These are phyloP conservation scores for Carallia brachiata DNA, from an alignment of 345 rosid genomes.

Conservation along the genomic window DNA sequence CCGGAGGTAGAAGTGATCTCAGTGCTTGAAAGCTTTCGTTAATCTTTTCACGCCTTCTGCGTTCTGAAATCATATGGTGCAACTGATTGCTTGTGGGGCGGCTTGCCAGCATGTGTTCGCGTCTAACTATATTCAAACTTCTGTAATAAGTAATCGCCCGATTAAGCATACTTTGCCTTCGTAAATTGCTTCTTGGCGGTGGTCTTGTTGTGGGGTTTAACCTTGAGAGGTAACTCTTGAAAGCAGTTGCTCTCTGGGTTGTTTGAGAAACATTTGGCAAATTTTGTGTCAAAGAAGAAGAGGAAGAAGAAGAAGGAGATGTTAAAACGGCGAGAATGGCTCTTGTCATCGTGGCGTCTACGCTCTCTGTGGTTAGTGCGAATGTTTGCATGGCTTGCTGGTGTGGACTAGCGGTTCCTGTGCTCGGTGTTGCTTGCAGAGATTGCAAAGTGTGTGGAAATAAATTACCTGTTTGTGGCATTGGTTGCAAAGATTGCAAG, in stretches of 20 bases:
- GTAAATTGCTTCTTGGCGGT: constrained; percentile 9
- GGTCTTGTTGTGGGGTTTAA: constrained; percentile 8
- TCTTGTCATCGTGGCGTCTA: constrained; percentile 38
- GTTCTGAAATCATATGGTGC: constrained; percentile 87
- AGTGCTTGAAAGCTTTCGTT: constrained; percentile 75
- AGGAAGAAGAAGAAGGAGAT: constrained; percentile 34
- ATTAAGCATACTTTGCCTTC: constrained; percentile 47
- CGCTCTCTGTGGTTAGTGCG: constrained; percentile 12
- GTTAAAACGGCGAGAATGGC: constrained; percentile 67
- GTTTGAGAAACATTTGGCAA: constrained; percentile 13
- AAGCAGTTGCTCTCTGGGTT: constrained; percentile 33
- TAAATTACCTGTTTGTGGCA: not conserved
- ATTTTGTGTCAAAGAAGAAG: constrained; percentile 38
- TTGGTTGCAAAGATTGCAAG: constrained; percentile 6
- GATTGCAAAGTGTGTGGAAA: not conserved
- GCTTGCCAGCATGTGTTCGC: constrained; percentile 32
- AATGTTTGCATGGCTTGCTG: constrained; percentile 43
- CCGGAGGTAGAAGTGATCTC: constrained; percentile 72
- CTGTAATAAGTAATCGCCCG: constrained; percentile 47
- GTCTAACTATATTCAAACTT: constrained; percentile 34
- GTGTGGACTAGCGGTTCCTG: constrained; percentile 15
- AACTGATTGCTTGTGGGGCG: constrained; percentile 55
- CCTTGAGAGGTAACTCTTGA: constrained; percentile 38
- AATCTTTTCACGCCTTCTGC: constrained; percentile 85
- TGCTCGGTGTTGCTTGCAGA: not conserved